Evolutionary conservation across 164 flowering plant genomes (phyloP), one percentile per base, ranked within the genome.

Genomic region (Aristolochia fimbriata): DNA sequence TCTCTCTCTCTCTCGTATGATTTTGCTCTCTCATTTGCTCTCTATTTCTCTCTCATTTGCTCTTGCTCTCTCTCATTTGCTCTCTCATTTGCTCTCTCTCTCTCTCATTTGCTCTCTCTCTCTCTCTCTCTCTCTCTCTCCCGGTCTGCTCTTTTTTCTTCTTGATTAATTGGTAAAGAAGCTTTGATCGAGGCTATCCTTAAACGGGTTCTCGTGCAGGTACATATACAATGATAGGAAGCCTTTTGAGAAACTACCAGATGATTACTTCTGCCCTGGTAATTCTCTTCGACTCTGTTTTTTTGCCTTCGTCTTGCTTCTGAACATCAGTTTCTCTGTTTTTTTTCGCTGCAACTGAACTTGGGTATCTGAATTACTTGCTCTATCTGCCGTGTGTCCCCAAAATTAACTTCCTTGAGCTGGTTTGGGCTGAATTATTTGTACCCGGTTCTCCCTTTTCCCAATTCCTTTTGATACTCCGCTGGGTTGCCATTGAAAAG

Each of bases 211-310:
- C 57, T 50, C n/a, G 14, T 80, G 75, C 83, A 93, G 98, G 75
- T 93, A 90, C 58, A 85, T 93, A 30, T 93, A 93, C 85, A 84
- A 71, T 59, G 99, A 93, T 27, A 81, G 82, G 71, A 86, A 81
- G 45, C 99, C 99, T 31, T 93, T 93, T 71, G 99, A 93, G 71
- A 90, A 88, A 63, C 62, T 76, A 31, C 81, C 97, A 63, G 97
- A 93, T 47, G 83, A 69, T 0, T 93, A 83, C 74, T 88, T 86
- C 74, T 93, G 99, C 50, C 99, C 96, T 46, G 99, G 99, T 93
- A 80, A 45, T n/a, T 2, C 12, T 14, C 16, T 56, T 15, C 30
- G 31, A 22, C n/a, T 20, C n/a, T 20, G 5, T 37, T 50, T 33
- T 11, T 17, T 51, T 2, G 19, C 8, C 16, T 56, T 15, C 30